Evolutionary conservation across 345 rosid genomes (phyloP).

Genomic region (Euphorbia lathyris): DNA sequence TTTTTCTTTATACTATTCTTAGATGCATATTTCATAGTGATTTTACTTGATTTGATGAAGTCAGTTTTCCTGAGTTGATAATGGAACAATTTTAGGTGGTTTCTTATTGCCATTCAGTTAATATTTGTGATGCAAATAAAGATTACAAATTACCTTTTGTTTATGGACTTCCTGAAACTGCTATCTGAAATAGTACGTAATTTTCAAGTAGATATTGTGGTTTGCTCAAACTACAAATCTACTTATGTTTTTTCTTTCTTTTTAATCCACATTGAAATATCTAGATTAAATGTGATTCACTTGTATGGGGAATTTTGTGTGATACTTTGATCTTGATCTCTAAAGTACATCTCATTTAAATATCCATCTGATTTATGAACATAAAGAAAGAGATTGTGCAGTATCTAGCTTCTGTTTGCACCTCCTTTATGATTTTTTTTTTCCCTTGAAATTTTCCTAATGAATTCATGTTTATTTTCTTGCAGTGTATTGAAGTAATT

Average conservation of each 20-base stretch:
- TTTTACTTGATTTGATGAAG: not conserved
- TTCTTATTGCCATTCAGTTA: not conserved
- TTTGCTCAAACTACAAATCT: not conserved
- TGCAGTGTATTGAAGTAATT: slow-evolving; percentile 8
- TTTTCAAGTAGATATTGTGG: not conserved
- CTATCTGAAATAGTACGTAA: not conserved
- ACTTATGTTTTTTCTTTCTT: not conserved
- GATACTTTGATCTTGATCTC: not conserved
- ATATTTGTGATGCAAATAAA: not conserved
- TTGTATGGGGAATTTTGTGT: not conserved
- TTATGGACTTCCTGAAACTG: not conserved
- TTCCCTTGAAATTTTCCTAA: not conserved
- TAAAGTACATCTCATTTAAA: not conserved
- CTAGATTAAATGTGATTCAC: not conserved
- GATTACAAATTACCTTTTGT: not conserved
- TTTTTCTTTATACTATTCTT: not conserved
- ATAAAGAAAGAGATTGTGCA: not conserved
- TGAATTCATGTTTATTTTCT: not conserved
- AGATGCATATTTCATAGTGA: not conserved
- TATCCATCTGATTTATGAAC: not conserved
- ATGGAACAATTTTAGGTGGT: not conserved
- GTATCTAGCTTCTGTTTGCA: not conserved
- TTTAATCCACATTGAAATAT: not conserved
- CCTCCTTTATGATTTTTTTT: not conserved
- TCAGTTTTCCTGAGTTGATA: not conserved